Evolutionary conservation across 2,329 filamentous ascomycete genomes (phyloP).

Genomic region (Clarireedia monteithiana): DNA sequence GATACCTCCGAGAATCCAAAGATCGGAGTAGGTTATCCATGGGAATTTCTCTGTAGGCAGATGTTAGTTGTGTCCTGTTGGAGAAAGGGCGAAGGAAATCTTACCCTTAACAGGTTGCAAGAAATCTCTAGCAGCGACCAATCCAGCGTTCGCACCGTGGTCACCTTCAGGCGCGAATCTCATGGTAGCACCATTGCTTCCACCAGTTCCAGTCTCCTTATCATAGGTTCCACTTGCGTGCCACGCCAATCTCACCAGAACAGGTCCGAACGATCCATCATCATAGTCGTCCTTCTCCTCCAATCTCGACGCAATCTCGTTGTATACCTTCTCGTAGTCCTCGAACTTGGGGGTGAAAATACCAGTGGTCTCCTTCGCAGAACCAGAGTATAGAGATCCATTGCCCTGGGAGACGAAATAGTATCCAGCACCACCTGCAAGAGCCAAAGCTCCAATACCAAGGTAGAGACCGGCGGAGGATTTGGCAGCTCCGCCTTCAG

Average conservation of each 20-base stretch:
- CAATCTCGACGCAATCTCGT: constrained; percentile 70
- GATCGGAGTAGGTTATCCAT: constrained; percentile 93
- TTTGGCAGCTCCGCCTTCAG: constrained; percentile 50
- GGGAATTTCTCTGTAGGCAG: constrained; percentile 60
- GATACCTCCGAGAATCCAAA: constrained; percentile 88
- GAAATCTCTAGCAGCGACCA: constrained; percentile 82
- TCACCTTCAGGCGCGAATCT: constrained; percentile 81
- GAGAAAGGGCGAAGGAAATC: constrained; percentile 22
- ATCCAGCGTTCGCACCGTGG: constrained; percentile 90
- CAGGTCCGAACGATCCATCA: constrained; percentile 91
- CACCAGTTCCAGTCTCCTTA: constrained; percentile 78
- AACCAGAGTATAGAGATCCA: constrained; percentile 29
- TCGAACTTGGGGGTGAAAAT: constrained; percentile 67
- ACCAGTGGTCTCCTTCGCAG: constrained; percentile 36
- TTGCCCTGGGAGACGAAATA: constrained; percentile 56
- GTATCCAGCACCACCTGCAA: constrained; percentile 56
- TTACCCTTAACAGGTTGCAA: constrained; percentile 81
- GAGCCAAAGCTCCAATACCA: constrained; percentile 49
- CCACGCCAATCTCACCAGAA: constrained; percentile 87
- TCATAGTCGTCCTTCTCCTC: constrained; percentile 94
- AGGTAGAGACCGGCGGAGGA: constrained; percentile 47
- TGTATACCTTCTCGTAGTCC: constrained; percentile 94
- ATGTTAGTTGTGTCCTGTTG: constrained; percentile 14
- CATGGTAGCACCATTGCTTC: constrained; percentile 96
- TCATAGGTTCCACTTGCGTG: constrained; percentile 92